phyloP scores from a whole-genome alignment of 2,329 filamentous ascomycete genomes.

The Aaosphaeria arxii region DNA sequence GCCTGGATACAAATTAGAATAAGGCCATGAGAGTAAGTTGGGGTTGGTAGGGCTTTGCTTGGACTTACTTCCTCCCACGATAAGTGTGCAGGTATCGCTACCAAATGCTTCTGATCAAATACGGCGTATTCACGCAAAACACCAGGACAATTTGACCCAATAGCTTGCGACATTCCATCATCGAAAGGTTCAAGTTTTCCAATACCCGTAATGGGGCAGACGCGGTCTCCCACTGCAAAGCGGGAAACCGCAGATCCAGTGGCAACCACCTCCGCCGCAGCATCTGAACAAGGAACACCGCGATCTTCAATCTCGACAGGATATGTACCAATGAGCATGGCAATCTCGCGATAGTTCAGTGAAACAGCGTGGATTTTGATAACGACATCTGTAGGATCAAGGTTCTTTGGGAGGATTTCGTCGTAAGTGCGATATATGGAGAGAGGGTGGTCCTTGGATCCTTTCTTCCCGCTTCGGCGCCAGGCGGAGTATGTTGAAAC shows the following conservation, averaged over 20 bases:
- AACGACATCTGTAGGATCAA: conserved; percentile 2
- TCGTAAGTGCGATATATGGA: neutral
- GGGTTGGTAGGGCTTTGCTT: no score
- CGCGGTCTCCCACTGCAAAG: conserved; percentile 7
- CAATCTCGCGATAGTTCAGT: conserved; percentile 9
- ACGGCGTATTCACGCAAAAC: conserved; percentile 5
- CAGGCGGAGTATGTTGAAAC: no score
- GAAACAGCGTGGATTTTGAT: conserved; percentile 8
- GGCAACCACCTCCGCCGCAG: conserved; percentile 1
- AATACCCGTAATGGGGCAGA: neutral
- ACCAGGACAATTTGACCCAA: neutral
- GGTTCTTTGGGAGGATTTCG: neutral
- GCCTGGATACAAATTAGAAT: neutral
- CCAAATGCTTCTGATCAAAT: conserved; percentile 3
- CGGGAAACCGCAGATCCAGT: neutral
- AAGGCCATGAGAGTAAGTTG: no score
- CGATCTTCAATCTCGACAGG: neutral
- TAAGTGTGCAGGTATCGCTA: conserved; percentile 5
- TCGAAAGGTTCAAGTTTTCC: conserved; percentile 1
- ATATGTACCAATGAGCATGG: conserved; percentile 4
- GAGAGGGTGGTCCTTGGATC: no score
- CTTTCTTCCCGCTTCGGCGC: no score
- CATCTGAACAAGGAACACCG: conserved; percentile 1
- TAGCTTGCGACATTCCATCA: neutral
- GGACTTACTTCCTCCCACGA: conserved; percentile 3